phyloP scores from a whole-genome alignment of 129 eudicot species.

The Ambrosia artemisiifolia region DNA sequence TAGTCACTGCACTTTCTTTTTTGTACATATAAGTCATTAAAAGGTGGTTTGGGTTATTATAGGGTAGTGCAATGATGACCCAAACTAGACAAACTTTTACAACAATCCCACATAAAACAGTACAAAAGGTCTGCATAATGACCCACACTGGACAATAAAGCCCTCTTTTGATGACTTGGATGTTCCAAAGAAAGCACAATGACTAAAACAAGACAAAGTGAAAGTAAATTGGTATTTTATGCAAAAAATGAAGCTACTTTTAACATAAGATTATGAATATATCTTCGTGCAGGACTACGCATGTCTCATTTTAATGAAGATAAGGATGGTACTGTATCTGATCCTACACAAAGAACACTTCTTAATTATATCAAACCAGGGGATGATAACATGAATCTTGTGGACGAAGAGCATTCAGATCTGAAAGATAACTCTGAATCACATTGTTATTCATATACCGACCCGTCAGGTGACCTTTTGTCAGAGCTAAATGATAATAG shows the following conservation, averaged over 20 bases:
- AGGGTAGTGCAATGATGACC: not conserved
- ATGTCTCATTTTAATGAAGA: conserved; percentile 80
- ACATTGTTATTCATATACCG: conserved; percentile 19
- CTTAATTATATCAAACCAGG: conserved; percentile 46
- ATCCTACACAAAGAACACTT: conserved; percentile 80
- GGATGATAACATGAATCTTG: conserved; percentile 31
- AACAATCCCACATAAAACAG: not conserved
- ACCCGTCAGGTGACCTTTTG: conserved; percentile 24
- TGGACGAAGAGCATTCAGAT: conserved; percentile 27
- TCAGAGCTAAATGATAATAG: conserved; percentile 31
- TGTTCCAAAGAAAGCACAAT: not conserved
- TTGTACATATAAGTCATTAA: not conserved
- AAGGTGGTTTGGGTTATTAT: not conserved
- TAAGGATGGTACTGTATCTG: conserved; percentile 39
- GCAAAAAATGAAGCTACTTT: not conserved
- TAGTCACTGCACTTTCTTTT: not conserved
- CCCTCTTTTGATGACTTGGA: not conserved
- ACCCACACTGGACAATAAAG: not conserved
- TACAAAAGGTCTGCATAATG: not conserved
- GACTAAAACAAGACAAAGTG: not conserved
- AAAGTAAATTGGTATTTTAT: not conserved
- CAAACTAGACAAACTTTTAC: not conserved
- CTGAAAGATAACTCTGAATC: conserved; percentile 26
- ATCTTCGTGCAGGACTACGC: conserved; percentile 59
- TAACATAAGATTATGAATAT: conserved; percentile 3